Percentiles rank a stretch among this genome's conserved stretches.
phyloP scores from a whole-genome alignment of 345 rosid genomes.

The Erucastrum elatum region DNA sequence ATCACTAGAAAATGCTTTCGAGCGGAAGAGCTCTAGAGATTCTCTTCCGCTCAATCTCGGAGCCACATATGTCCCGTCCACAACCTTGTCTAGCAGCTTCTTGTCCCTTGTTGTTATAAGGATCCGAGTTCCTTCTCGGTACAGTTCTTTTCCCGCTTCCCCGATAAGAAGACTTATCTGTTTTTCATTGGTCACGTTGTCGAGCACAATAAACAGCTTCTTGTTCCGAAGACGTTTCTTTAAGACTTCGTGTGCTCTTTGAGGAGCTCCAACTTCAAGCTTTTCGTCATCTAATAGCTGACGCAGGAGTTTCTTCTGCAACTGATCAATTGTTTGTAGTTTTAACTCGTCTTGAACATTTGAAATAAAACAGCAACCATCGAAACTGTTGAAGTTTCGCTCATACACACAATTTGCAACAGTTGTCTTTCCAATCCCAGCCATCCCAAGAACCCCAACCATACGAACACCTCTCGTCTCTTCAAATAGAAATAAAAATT shows the following conservation, averaged over 20 bases:
- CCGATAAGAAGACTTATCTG: constrained; percentile 31
- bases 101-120: constrained; percentile 34
- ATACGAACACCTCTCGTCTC: not conserved
- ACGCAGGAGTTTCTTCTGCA: not conserved
- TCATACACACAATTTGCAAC: not conserved
- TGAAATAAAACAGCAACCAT: not conserved
- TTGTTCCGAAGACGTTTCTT: not conserved
- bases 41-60: constrained; percentile 19
- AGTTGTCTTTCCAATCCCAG: constrained; percentile 33
- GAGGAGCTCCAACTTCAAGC: not conserved
- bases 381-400: not conserved
- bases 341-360: not conserved
- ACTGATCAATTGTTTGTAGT: not conserved
- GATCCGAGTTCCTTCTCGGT: constrained; percentile 32
- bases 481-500: not conserved
- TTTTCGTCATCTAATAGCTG: not conserved
- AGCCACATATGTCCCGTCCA: constrained; percentile 11
- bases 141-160: not conserved
- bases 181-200: constrained; percentile 1
- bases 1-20: constrained; percentile 19
- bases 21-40: constrained; percentile 30
- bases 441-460: constrained; percentile 37
- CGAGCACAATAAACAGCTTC: constrained; percentile 5
- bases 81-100: constrained; percentile 25
- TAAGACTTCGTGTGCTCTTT: not conserved